Evolutionary conservation across 441 rosid species (phyloP).

Genomic region (Pelargonium exstipulatum): DNA sequence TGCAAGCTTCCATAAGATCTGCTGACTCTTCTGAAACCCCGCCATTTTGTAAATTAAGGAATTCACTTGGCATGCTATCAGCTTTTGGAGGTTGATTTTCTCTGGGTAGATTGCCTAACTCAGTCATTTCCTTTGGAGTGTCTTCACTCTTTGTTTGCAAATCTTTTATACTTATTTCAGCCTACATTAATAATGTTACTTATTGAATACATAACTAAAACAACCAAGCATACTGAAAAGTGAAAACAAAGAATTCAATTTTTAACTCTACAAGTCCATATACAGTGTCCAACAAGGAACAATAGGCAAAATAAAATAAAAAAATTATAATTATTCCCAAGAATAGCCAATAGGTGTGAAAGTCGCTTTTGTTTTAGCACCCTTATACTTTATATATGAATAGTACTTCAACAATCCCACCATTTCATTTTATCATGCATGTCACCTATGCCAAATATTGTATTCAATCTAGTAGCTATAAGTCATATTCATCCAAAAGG

Average conservation of each 20-base stretch:
- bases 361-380: not conserved
- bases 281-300: not conserved
- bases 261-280: slow-evolving; percentile 2
- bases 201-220: slow-evolving; percentile 12
- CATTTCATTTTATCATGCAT: not conserved
- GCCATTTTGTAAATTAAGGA: slow-evolving; percentile 25
- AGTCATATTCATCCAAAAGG: not conserved
- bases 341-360: not conserved
- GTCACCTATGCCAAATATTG: not conserved
- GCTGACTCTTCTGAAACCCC: slow-evolving; percentile 37
- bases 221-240: slow-evolving; percentile 1
- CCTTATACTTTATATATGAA: not conserved
- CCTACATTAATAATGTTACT: slow-evolving; percentile 35
- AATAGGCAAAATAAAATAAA: not conserved
- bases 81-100: slow-evolving; percentile 33
- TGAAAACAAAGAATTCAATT: not conserved
- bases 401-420: slow-evolving; percentile 1
- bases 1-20: slow-evolving; percentile 34
- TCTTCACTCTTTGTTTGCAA: slow-evolving; percentile 37
- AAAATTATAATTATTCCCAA: not conserved
- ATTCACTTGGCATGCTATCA: slow-evolving; percentile 26
- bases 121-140: slow-evolving; percentile 30
- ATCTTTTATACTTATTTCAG: slow-evolving; percentile 40
- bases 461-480: not conserved
- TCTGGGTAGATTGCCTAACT: slow-evolving; percentile 21